Conservation (phyloP, 768 basidiomycete species). For the Lentinula sp. region DNA sequence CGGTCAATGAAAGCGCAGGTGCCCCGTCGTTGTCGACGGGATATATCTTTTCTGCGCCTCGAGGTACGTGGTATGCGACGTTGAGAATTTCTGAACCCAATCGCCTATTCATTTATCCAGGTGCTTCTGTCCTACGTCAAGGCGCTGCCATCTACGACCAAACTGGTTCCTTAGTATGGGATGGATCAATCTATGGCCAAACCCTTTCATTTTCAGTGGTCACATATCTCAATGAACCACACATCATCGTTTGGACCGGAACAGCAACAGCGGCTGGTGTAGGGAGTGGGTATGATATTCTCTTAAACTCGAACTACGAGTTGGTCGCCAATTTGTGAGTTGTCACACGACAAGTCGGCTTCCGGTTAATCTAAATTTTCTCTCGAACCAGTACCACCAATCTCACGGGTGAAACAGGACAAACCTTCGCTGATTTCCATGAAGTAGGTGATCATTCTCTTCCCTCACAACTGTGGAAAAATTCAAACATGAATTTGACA, state of each 20-base stretch:
- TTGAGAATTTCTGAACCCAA: neutral
- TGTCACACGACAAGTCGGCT: neutral
- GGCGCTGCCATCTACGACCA: slow-evolving; percentile 1
- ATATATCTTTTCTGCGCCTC: slow-evolving; percentile 2
- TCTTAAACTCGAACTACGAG: neutral
- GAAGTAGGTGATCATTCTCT: neutral
- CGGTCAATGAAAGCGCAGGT: neutral
- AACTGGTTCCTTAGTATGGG: neutral
- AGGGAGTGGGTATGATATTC: neutral
- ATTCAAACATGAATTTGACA: neutral
- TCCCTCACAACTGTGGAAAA: neutral
- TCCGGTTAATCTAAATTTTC: neutral
- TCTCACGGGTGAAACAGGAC: neutral
- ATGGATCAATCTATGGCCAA: slow-evolving; percentile 1
- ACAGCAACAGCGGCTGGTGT: neutral
- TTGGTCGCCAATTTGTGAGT: slow-evolving; percentile 5
- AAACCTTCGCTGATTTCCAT: slow-evolving; percentile 2
- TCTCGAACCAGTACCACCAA: slow-evolving; percentile 1
- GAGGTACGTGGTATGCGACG: neutral
- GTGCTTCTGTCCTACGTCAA: neutral
- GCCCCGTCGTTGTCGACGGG: neutral
- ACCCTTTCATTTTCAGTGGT: neutral
- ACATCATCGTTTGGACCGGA: neutral
- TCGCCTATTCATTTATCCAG: neutral
- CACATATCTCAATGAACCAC: slow-evolving; percentile 2